Evolutionary conservation across 2,329 filamentous ascomycete genomes (phyloP), one percentile per base, ranked within the genome.

Genomic region (Fusarium austroafricanum): DNA sequence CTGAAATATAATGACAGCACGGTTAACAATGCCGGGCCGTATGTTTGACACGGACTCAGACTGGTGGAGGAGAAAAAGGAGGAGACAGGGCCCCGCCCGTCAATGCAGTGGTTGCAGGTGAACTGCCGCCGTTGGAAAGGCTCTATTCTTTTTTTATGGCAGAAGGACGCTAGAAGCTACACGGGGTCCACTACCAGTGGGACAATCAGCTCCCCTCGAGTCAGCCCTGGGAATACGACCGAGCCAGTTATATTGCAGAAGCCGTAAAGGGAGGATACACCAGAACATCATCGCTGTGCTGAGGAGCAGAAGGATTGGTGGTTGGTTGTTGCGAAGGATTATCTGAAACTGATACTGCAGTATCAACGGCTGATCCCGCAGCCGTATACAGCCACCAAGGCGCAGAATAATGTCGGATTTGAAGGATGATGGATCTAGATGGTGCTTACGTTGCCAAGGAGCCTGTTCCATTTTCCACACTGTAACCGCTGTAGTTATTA

Each of bases 121-220:
- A 64, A 64, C 61, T 64, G 61, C 61, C 61, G 45, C 59, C 61
- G 61, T 64, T 64, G 61, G 61, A 64, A 64, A 38, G 52, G 61
- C 61, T 26, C 31, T 14, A 10, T 37, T 61, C 56, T 53, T 61
- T 54, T 61, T 61, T 49, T 50, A 63, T 56, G 59, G 21, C 60
- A 46, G 52, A 62, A 62, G 51, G 42, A 17, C 61, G 61, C 61
- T 64, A 64, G 59, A 64, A 64, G 60, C 29, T 10, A 17, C 29
- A 35, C 28, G 29, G 17, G 23, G 43, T 26, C 61, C 61, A 52
- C 61, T 46, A 40, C 21, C 20, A 33, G 43, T 18, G 28, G 9
- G 28, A 29, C 28, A 29, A 29, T 9, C 8, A 29, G 17, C 15
- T 8, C 35, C n/a, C 23, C 14, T 21, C 18, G 39, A 64, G 52